A percentile compares a stretch with the other conserved stretches of the same genome.
Evolutionary conservation across 129 eudicot species (phyloP).

Genomic region (Saposhnikovia divaricata): DNA sequence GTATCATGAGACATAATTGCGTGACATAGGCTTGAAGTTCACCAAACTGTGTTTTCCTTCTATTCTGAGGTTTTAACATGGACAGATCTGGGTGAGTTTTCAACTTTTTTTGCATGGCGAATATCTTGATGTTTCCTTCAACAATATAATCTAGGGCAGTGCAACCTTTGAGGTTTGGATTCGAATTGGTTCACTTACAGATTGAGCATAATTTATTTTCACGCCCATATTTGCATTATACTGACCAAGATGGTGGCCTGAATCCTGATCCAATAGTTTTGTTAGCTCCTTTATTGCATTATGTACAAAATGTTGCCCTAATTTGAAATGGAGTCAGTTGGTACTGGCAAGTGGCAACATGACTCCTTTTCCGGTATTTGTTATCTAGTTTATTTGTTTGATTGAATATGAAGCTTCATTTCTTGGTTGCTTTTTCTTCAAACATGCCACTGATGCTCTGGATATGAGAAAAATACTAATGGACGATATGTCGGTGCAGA

Average conservation of each 20-base stretch:
- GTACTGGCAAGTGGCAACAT: not conserved
- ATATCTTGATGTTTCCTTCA: not conserved
- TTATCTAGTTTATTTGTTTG: not conserved
- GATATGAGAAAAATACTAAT: slow-evolving; percentile 9
- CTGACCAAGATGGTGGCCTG: not conserved
- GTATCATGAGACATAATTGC: not conserved
- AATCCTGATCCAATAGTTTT: not conserved
- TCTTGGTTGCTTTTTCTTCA: not conserved
- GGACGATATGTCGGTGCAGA: slow-evolving; percentile 43
- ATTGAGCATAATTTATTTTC: not conserved
- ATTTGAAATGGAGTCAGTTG: not conserved
- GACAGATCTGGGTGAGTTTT: not conserved
- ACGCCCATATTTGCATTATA: not conserved
- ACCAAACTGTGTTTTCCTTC: not conserved
- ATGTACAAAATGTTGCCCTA: not conserved
- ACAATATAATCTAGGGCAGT: not conserved
- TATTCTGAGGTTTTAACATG: not conserved
- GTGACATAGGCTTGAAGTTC: not conserved
- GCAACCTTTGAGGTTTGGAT: not conserved
- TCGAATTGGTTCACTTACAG: not conserved
- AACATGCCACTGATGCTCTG: not conserved
- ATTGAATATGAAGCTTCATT: not conserved
- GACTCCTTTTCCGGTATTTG: not conserved
- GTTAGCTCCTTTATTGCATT: not conserved
- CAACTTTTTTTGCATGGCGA: not conserved